Percentiles rank a stretch among this genome's conserved stretches.
These are phyloP conservation scores for Termitomyces sp. DNA, from an alignment of 768 basidiomycete genomes.

Conservation along the genomic window DNA sequence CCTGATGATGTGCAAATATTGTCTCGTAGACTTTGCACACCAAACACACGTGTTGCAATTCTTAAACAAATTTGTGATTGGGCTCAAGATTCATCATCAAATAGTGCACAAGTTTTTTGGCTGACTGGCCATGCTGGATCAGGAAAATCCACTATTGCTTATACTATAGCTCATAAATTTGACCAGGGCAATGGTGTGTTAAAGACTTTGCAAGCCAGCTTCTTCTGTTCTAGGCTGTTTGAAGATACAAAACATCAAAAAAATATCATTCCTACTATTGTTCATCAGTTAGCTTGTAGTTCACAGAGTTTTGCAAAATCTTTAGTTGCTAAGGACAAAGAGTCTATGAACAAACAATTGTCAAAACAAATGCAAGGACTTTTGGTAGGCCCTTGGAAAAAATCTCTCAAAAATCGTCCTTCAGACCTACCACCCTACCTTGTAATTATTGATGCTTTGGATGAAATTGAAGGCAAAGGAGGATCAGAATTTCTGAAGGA, in stretches of 20 bases:
- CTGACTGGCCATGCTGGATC: not conserved
- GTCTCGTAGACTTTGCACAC: slow-evolving; percentile 14
- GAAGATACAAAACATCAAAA: not conserved
- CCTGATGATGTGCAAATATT: not conserved
- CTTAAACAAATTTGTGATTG: slow-evolving; percentile 6
- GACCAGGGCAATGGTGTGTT: too few relatives aligned
- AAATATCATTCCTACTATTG: slow-evolving; percentile 16
- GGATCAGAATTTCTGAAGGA: slow-evolving; percentile 8
- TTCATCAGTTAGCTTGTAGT: not conserved
- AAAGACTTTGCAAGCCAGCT: too few relatives aligned
- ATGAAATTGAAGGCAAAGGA: slow-evolving; percentile 5
- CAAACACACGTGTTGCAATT: not conserved
- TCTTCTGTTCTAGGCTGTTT: not conserved
- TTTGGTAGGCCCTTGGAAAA: not conserved
- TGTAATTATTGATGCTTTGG: slow-evolving; percentile 7
- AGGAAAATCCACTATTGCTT: not conserved
- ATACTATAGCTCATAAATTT: not conserved
- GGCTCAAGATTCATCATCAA: not conserved
- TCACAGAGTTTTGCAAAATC: not conserved
- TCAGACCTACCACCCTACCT: slow-evolving; percentile 2
- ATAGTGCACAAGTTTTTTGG: slow-evolving; percentile 9
- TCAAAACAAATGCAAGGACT: slow-evolving; percentile 14
- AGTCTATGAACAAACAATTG: not conserved
- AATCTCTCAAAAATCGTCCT: not conserved
- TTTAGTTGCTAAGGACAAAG: not conserved